A percentile compares a stretch with the other conserved stretches of the same genome.
phyloP scores from a whole-genome alignment of 2,329 filamentous ascomycete genomes.

The Alternaria gaisen region DNA sequence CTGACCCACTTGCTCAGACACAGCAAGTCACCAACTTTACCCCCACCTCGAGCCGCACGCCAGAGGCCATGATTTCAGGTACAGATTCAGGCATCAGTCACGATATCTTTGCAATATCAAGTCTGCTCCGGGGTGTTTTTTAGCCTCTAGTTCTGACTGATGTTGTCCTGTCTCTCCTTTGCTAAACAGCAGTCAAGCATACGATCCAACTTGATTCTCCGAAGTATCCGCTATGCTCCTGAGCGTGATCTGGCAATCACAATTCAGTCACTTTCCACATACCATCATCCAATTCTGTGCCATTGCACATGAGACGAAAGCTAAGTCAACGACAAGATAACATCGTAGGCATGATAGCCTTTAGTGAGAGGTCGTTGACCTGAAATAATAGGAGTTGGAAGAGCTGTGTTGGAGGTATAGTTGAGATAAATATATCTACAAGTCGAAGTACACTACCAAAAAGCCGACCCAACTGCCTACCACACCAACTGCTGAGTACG shows the following conservation, averaged over 20 bases:
- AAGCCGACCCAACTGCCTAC: constrained; percentile 96
- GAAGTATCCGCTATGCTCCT: neutral
- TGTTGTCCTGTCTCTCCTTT: neutral
- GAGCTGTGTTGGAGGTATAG: neutral
- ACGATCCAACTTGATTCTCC: neutral
- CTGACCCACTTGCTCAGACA: constrained; percentile 45
- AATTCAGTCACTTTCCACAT: neutral
- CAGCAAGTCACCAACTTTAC: constrained; percentile 11
- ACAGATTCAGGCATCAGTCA: neutral
- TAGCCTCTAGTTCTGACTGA: neutral
- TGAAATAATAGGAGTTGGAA: neutral
- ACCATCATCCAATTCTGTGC: neutral
- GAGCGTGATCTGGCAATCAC: neutral
- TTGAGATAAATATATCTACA: constrained; percentile 21
- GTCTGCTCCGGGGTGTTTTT: constrained; percentile 11
- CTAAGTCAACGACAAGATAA: neutral
- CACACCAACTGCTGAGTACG: constrained; percentile 93
- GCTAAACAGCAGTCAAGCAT: neutral
- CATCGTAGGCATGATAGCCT: neutral
- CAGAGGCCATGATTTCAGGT: constrained; percentile 9
- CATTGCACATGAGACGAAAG: neutral
- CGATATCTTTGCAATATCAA: constrained; percentile 20
- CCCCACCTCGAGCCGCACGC: constrained; percentile 24
- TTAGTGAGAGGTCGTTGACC: neutral
- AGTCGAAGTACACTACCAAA: constrained; percentile 83